Base-by-base conservation (phyloP, 257 asterid genomes). In the Ligustrum vulgare region DNA sequence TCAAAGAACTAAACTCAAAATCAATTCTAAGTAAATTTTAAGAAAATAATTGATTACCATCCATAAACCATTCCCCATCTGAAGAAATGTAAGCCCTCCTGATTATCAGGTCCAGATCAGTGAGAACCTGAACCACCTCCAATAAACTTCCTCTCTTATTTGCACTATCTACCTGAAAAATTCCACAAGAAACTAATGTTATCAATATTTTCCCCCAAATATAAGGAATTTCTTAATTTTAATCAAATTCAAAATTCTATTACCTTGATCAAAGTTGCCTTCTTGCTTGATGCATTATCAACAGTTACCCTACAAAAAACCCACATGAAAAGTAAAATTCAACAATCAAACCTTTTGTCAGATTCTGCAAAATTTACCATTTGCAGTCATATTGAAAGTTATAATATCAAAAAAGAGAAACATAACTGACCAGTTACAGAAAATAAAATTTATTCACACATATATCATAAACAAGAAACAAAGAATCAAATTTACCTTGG, bases 61-160 rank as follows among this genome's bases (percentile, higher is more conserved):
- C 98, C 97, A 92, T 94, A 76, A 94, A 94, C 97, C 98, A 94
- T 71, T 78, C 97, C 13, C 96, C 98, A 83, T 94, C 98, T 4
- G 98, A 94, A 78, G 97, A 86, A 84, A 94, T 94, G 85, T 94
- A 94, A 73, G 98, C 98, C 80, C 91, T 87, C 72, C 62, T 88
- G 67, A 92, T 84, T 33, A 89, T 82, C 78, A 92, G 86, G 85
- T 89, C 87, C 88, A 92, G 75, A 88, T 94, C 98, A 80, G 87
- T 85, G 73, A 94, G 93, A 84, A 90, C 98, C 80, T 92, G 97
- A 22, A 89, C 95, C 47, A 94, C 98, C 70, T 92, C 93, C 86
- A 94, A 80, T 60, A 94, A 82, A 81, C 98, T 89, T 75, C 98
- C 98, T 70, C 88, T 83, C 89, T 86, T 89, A 81, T 94, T 94